Evolutionary conservation across 1,139 yeast genomes (phyloP), one percentile per base, ranked within the genome.

Genomic region (Geotrichum fermentans): DNA sequence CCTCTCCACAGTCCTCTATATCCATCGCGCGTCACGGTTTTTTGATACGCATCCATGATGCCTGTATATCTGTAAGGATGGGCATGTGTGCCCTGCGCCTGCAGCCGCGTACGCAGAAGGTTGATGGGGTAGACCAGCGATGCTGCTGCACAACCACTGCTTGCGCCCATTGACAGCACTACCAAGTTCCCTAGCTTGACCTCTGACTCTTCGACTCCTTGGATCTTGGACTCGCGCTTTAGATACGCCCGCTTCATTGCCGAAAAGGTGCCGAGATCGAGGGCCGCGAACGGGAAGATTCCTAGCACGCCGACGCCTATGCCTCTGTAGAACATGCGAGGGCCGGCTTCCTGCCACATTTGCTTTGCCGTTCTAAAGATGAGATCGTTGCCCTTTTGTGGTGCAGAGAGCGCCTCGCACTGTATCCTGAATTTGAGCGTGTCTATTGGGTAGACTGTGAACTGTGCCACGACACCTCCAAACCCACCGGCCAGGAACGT

Each of bases 71-170:
- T 77, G 62, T 84, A 83, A 10, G 97, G 97, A 68, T 92, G 98
- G 0, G 97, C 97, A 62, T 75, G 85, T 0, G 98, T 92, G 1
- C 97, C 98, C 67, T 92, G 98, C 0, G 98, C 96, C 69, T 92
- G 98, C 54, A 92, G 71, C 67, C 98, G 79, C 0, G 98, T 94
- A 69, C 98, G 77, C 47, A 92, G 69, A 49, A 92, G 73, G 63
- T 92, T 92, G 43, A 92, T 78, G 1, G 98, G 98, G 63, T 92
- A 92, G 11, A 92, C 98, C 38, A 85, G 79, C 0, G 97, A 82
- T 3, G 98, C 98, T 49, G 98, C 98, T 57, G 92, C 87, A 3
- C 96, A 78, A 20, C 98, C 98, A 36, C 96, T 85, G 47, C 87
- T 73, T 0, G 98, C 98, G 55, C 98, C 98, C 76, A 94, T 79